These are phyloP conservation scores for Solanum pinnatisectum DNA, from an alignment of 257 asterid genomes.

Conservation along the genomic window DNA sequence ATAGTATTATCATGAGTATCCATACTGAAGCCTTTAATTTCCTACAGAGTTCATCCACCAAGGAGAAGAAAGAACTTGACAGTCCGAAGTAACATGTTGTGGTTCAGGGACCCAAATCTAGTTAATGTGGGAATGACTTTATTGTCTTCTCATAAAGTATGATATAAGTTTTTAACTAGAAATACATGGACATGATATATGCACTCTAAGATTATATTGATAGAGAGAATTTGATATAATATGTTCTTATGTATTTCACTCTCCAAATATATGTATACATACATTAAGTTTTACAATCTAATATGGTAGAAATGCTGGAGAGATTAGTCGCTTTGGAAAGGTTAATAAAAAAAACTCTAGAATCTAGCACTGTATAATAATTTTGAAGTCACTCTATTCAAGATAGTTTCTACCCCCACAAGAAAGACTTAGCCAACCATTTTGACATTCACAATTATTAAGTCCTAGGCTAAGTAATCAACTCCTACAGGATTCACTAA, in stretches of 20 bases:
- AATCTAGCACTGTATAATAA: not conserved
- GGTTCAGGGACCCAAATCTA: not conserved
- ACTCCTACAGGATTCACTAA: not conserved
- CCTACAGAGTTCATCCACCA: not conserved
- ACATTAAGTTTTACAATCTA: not conserved
- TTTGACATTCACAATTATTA: not conserved
- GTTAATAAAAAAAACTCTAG: not conserved
- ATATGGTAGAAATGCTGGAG: not conserved
- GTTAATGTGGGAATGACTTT: not conserved
- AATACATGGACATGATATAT: not conserved
- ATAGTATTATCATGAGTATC: not conserved
- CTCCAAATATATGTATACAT: not conserved
- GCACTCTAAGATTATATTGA: not conserved
- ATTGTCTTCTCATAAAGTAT: not conserved
- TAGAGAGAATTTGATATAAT: not conserved
- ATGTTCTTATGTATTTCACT: not conserved
- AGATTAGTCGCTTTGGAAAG: not conserved
- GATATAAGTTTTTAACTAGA: not conserved
- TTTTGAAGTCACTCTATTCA: not conserved
- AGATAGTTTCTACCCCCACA: not conserved
- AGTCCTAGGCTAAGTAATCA: not conserved
- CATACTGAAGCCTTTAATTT: not conserved
- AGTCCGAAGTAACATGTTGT: not conserved
- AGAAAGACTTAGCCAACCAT: not conserved
- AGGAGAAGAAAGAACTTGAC: not conserved